Evolutionary conservation across 176 grass and related monocot species (phyloP), one percentile per base, ranked within the genome.

Genomic region (Paspalum notatum): DNA sequence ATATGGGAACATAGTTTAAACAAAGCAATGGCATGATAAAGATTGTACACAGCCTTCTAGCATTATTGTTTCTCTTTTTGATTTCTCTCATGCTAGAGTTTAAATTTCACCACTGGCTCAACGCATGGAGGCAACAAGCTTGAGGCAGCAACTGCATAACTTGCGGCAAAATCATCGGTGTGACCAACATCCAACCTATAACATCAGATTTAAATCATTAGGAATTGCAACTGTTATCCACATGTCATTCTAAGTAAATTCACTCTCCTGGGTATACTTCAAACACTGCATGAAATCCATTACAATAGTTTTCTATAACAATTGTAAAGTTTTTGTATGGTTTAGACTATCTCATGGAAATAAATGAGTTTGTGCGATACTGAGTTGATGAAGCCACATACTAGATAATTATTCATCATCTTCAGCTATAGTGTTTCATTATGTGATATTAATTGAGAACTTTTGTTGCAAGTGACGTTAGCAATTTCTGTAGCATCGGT

Each of bases 121-220:
- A 62, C 88, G 83, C 68, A 86, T 45, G 68, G 74, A 86, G 74
- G 79, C 53, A 83, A 42, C 64, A 71, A 82, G 78, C 78, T 85
- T 86, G 83, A 85, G 85, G 81, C 85, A 87, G 70, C 83, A 90
- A 91, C 64, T 87, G 70, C 71, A 84, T 80, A 87, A 87, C 84
- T 84, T 91, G 73, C 89, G 72, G 54, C 21, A 84, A 70, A 84
- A 51, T 84, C 73, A 84, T 77, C 9, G 54, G 64, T 46, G 70
- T 14, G 64, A 5, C 48, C 73, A 77, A 60, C 42, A 76, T 84
- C 82, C 82, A 84, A 84, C 82, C 82, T 84, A 76, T n/a, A 68
- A 10, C 3, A 32, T 32, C 2, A 84, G 77, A 40, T 32, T 32
- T 16, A 77, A 12, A 50, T 40, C 13, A 77, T 32, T 12, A 59